Base-by-base conservation (phyloP, 2,329 filamentous ascomycete genomes). In the Penicillium sp. region DNA sequence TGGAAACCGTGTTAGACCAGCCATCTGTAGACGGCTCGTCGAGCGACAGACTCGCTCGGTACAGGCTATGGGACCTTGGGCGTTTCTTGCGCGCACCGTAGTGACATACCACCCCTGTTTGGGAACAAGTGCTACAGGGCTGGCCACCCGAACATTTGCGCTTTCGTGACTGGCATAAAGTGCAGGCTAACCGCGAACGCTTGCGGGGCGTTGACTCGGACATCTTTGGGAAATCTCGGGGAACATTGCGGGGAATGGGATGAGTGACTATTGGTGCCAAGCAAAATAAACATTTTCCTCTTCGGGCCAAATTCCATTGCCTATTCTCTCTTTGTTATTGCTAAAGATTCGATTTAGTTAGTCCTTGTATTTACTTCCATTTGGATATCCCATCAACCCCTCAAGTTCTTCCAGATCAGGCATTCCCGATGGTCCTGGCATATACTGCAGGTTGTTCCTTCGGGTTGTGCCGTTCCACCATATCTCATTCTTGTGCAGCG, bases 91-190 rank as follows among this genome's bases (percentile, higher is more conserved):
- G 66, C 46, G 62, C 49, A 42, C 69, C 69, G 60, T 79, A 81
- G 48, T 67, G 68, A 58, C 79, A 81, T 13, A 77, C 74, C 47
- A 79, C 78, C 33, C 79, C 78, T 51, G 77, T 79, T 28, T 77
- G 73, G 0, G 72, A 66, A 60, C 80, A 82, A 29, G 77, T 78
- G 40, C 70, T 71, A 59, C 80, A 82, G 0, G 80, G 80, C 34
- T 73, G 66, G 5, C 66, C 67, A 11, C 79, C 78, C 53, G 81
- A 76, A 55, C 80, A 82, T 64, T 79, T 78, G 38, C 80, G 72
- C 62, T 82, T 82, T 41, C 79, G 74, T 11, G 79, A 72, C 30
- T 80, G 72, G 49, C 80, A 82, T 14, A 77, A 74, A 49, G 75
- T 67, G 56, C 77, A 79, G 18, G 76, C 77, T 8, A 74, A 52